These are phyloP conservation scores for Lathyrus oleraceus DNA, from an alignment of 306 rosid genomes.

Conservation along the genomic window DNA sequence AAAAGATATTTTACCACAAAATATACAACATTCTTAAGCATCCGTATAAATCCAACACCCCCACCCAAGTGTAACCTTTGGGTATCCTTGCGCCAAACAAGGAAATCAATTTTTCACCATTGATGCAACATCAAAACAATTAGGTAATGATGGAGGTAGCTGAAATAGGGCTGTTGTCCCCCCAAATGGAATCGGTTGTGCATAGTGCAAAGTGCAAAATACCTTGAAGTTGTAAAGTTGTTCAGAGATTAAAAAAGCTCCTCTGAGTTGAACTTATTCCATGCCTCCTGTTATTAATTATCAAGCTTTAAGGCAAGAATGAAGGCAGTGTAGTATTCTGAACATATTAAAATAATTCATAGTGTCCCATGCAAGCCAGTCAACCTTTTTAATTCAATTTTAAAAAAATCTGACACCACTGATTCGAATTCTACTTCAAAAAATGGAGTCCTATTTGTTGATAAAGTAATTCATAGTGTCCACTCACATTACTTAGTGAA, in stretches of 20 bases:
- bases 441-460: not conserved
- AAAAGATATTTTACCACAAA: slow-evolving; percentile 45
- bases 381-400: not conserved
- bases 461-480: too few relatives aligned
- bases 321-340: slow-evolving; percentile 1
- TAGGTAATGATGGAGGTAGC: slow-evolving; percentile 25
- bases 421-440: not conserved
- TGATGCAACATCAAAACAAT: slow-evolving; percentile 32
- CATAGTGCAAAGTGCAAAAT: slow-evolving; percentile 28
- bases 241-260: slow-evolving; percentile 76
- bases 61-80: slow-evolving; percentile 8
- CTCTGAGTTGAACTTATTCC: slow-evolving; percentile 98
- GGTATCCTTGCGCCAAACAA: slow-evolving; percentile 32
- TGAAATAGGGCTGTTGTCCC: slow-evolving; percentile 26
- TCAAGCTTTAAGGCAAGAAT: slow-evolving; percentile 29
- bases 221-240: slow-evolving; percentile 29
- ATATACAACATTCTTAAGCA: slow-evolving; percentile 32
- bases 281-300: slow-evolving; percentile 70
- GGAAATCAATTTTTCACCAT: slow-evolving; percentile 22
- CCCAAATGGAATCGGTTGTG: slow-evolving; percentile 36
- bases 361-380: not conserved
- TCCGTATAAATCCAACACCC: slow-evolving; percentile 16
- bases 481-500: too few relatives aligned
- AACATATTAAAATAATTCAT: slow-evolving; percentile 1
- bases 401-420: not conserved